These are phyloP conservation scores for Aspergillus floridensis DNA, from an alignment of 2,329 filamentous ascomycete species.

Conservation along the genomic window DNA sequence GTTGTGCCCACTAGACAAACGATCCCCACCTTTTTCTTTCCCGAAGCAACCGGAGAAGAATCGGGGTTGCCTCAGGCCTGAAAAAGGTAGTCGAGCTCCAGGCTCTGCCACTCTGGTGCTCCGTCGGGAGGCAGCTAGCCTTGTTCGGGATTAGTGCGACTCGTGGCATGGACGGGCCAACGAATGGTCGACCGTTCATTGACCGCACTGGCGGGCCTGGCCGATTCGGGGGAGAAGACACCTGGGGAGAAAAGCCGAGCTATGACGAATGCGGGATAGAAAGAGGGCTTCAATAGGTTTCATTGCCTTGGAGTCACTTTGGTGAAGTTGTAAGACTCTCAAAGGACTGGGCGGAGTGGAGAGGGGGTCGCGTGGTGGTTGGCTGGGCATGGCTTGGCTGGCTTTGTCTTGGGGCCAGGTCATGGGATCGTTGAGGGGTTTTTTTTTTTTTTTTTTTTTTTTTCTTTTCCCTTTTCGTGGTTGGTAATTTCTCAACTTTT, in stretches of 20 bases:
- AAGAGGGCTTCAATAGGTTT: not conserved
- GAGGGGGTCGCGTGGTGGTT: conserved; percentile 3
- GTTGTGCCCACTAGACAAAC: not conserved
- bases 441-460: not conserved
- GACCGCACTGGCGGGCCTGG: not conserved
- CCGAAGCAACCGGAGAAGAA: not conserved
- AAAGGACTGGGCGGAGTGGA: conserved; percentile 2
- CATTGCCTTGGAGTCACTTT: not conserved
- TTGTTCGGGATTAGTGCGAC: not conserved
- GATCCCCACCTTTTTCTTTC: not conserved
- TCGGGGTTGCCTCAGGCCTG: not conserved
- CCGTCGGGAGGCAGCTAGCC: not conserved
- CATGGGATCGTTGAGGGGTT: not conserved
- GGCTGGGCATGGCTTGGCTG: not conserved
- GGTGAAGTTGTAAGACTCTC: not conserved
- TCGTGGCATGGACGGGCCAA: not conserved
- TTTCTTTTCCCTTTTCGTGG: not conserved
- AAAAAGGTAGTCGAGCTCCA: not conserved
- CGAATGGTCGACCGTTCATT: not conserved
- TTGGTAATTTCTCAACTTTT: not conserved
- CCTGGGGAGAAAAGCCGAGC: not conserved
- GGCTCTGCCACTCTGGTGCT: too few species aligned
- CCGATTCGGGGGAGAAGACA: not conserved
- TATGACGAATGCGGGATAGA: not conserved
- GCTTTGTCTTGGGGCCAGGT: not conserved